Percentiles rank a stretch among this genome's conserved stretches.
Evolutionary conservation across 2,329 filamentous ascomycete genomes (phyloP).

Genomic region (Pyricularia grisea): DNA sequence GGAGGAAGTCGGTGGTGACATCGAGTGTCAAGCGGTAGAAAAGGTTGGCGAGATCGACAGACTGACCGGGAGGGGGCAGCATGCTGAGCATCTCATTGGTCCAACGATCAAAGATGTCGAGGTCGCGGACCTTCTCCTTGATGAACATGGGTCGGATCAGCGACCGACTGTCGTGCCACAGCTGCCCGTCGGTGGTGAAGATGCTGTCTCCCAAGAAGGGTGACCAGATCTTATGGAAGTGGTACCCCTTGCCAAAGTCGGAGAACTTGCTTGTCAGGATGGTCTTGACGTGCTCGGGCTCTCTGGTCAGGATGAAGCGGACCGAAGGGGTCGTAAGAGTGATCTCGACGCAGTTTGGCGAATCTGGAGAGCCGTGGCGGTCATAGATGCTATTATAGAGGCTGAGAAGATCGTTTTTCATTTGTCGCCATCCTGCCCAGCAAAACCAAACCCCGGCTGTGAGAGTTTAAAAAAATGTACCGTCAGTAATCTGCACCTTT

Average conservation of each 20-base stretch:
- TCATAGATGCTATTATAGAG: conserved; percentile 20
- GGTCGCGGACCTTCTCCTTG: conserved; percentile 34
- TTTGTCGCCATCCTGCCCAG: conserved; percentile 17
- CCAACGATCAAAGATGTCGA: conserved; percentile 51
- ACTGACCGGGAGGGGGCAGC: conserved; percentile 43
- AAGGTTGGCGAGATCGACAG: conserved; percentile 50
- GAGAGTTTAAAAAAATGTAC: not conserved
- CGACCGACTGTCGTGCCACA: conserved; percentile 44
- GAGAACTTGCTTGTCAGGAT: conserved; percentile 46
- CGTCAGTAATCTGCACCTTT: not conserved
- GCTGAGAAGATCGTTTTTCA: conserved; percentile 21
- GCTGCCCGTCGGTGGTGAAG: conserved; percentile 40
- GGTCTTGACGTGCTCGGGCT: conserved; percentile 48
- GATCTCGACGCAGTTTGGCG: conserved; percentile 27
- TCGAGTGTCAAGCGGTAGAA: conserved; percentile 61
- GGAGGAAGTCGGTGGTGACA: conserved; percentile 58
- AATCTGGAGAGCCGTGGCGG: conserved; percentile 15
- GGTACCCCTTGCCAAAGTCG: conserved; percentile 37
- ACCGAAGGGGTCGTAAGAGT: conserved; percentile 17
- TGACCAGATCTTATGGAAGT: conserved; percentile 31
- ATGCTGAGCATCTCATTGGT: conserved; percentile 46
- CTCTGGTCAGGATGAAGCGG: conserved; percentile 35
- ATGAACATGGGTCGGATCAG: conserved; percentile 45
- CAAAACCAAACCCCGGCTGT: conserved; percentile 11
- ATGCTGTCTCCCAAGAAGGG: conserved; percentile 47